Percentiles rank a stretch among this genome's conserved stretches.
Conservation (phyloP, 495 filamentous ascomycete genomes). For the Mycothermus thermophilus region DNA sequence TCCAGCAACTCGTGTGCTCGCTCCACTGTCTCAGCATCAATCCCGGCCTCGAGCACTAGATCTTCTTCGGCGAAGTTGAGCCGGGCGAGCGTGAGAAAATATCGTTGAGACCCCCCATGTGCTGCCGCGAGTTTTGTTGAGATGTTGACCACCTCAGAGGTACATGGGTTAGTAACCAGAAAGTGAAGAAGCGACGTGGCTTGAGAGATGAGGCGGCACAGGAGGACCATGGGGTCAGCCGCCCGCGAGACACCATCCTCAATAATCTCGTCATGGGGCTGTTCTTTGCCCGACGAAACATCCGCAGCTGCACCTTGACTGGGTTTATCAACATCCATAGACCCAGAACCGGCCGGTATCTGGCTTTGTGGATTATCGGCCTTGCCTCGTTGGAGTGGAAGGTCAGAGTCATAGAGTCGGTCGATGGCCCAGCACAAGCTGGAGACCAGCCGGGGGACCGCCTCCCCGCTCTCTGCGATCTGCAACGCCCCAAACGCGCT, state of each 20-base stretch:
- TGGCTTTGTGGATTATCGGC: too few species aligned
- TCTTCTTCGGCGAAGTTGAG: constrained; percentile 35
- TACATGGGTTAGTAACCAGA: constrained; percentile 26
- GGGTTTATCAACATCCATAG: too few species aligned
- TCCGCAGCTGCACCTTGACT: neutral
- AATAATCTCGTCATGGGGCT: neutral
- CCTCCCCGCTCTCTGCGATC: constrained; percentile 24
- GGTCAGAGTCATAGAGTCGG: constrained; percentile 30
- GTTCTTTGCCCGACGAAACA: neutral
- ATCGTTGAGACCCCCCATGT: constrained; percentile 26
- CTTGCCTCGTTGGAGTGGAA: too few species aligned
- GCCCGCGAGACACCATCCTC: too few species aligned
- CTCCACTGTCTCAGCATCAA: constrained; percentile 29
- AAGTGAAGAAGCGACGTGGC: constrained; percentile 27
- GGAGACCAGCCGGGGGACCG: constrained; percentile 28
- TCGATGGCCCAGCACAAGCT: constrained; percentile 29
- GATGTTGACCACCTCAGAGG: constrained; percentile 21
- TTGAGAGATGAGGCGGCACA: constrained; percentile 15
- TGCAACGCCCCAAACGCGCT: constrained; percentile 26
- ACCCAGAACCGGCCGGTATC: too few species aligned
- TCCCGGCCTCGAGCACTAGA: constrained; percentile 27
- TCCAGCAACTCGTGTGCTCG: constrained; percentile 34
- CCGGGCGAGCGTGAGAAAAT: constrained; percentile 29
- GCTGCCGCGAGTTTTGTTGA: constrained; percentile 24
- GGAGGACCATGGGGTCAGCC: constrained; percentile 3